Evolutionary conservation across 805 yeast genomes (phyloP).

Genomic region (Cyberlindnera xylosilytica): DNA sequence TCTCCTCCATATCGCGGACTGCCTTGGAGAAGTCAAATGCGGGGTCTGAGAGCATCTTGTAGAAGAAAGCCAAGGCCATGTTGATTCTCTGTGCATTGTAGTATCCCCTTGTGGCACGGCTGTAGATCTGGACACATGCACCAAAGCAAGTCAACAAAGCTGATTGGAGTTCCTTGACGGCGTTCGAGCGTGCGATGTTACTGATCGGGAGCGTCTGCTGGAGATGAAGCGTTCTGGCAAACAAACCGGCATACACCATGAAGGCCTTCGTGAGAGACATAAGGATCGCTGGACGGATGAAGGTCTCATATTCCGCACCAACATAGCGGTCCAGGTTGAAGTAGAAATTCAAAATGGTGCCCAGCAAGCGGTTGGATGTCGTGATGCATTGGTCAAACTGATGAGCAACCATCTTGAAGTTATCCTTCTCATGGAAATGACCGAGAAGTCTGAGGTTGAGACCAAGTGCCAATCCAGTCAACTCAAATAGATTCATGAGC

Average conservation of each 20-base stretch:
- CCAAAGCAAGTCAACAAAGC: slow-evolving; percentile 2
- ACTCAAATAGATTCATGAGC: slow-evolving; percentile 24
- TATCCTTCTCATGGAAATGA: slow-evolving; percentile 35
- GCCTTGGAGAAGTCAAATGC: slow-evolving; percentile 18
- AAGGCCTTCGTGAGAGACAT: not conserved
- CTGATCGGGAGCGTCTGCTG: slow-evolving; percentile 2
- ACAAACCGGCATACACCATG: not conserved
- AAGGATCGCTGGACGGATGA: slow-evolving; percentile 4
- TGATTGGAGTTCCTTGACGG: slow-evolving; percentile 1
- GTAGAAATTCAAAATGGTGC: slow-evolving; percentile 32
- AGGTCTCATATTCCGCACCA: slow-evolving; percentile 6
- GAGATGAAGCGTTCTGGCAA: slow-evolving; percentile 4
- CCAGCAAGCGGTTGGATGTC: slow-evolving; percentile 29
- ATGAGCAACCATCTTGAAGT: slow-evolving; percentile 31
- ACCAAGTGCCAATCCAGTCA: slow-evolving; percentile 29
- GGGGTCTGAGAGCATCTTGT: slow-evolving; percentile 17
- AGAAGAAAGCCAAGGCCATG: slow-evolving; percentile 16
- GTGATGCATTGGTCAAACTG: slow-evolving; percentile 25
- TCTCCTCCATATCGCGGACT: slow-evolving; percentile 7
- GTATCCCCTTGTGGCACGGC: slow-evolving; percentile 7
- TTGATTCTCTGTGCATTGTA: slow-evolving; percentile 20
- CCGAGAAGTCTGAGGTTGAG: slow-evolving; percentile 35
- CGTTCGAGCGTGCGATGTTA: not conserved
- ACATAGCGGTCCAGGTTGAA: slow-evolving; percentile 34
- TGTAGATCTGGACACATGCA: not conserved